Conservation (phyloP, 1,284 basidiomycete genomes). For the Limonomyces culmigenus region DNA sequence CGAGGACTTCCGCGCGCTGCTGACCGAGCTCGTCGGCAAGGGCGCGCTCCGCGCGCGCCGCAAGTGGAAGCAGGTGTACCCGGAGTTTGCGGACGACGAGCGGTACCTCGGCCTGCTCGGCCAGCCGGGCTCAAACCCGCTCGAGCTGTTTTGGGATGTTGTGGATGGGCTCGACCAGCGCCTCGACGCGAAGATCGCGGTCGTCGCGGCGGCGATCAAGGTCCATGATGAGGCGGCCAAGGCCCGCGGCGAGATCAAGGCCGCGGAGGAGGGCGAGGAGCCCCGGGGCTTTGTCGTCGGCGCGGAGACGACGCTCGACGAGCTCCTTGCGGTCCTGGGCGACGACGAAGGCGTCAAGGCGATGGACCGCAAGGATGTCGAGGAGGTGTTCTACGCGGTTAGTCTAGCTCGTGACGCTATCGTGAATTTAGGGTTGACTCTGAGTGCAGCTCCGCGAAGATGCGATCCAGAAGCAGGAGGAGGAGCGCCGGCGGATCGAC, state of each 20-base stretch:
- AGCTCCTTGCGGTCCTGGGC: conserved; percentile 43
- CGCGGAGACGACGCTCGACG: conserved; percentile 40
- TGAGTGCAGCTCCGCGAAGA: conserved; percentile 52
- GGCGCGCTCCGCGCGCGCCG: conserved; percentile 66
- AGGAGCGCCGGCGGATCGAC: conserved; percentile 70
- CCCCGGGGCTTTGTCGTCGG: conserved; percentile 26
- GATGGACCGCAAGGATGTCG: conserved; percentile 35
- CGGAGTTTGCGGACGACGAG: conserved; percentile 56
- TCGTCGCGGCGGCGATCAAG: conserved; percentile 43
- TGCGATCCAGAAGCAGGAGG: conserved; percentile 58
- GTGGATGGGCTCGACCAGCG: conserved; percentile 79
- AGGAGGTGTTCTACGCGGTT: conserved; percentile 52
- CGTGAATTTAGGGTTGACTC: conserved; percentile 4
- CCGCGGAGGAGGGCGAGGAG: conserved; percentile 19
- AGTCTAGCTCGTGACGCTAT: conserved; percentile 15
- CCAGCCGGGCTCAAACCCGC: conserved; percentile 81
- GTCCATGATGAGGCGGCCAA: conserved; percentile 20
- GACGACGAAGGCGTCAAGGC: conserved; percentile 28
- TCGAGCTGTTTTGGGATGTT: conserved; percentile 92
- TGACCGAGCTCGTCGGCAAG: conserved; percentile 48
- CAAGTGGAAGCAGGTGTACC: conserved; percentile 86
- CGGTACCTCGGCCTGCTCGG: conserved; percentile 82
- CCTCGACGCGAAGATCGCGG: conserved; percentile 58
- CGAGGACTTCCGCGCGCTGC: conserved; percentile 73
- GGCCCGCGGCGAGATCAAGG: conserved; percentile 14